Percentiles rank a stretch among this genome's conserved stretches.
Conservation (phyloP, 257 asterid genomes). For the Haberlea rhodopensis region DNA sequence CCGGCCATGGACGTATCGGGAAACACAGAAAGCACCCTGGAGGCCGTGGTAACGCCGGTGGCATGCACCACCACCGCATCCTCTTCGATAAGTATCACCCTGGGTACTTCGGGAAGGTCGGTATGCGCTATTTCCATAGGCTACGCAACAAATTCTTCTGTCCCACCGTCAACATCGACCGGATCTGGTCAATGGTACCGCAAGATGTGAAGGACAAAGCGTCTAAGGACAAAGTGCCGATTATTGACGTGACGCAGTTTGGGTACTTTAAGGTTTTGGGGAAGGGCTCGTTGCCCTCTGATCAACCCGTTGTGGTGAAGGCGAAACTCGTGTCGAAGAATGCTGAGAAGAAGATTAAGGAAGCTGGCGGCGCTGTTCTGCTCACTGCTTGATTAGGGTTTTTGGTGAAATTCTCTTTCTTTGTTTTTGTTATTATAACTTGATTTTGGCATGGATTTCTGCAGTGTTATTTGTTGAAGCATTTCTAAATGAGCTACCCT, state of each 20-base stretch:
- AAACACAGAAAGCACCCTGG: constrained; percentile 83
- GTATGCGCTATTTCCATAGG: constrained; percentile 67
- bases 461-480: too few species aligned
- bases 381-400: constrained; percentile 28
- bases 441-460: too few species aligned
- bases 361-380: constrained; percentile 32
- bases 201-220: constrained; percentile 63
- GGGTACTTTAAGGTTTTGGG: constrained; percentile 36
- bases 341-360: constrained; percentile 39
- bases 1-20: constrained; percentile 62
- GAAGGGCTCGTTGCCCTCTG: constrained; percentile 26
- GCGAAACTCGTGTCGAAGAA: constrained; percentile 33
- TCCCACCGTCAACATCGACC: constrained; percentile 65
- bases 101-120: constrained; percentile 66
- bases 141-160: constrained; percentile 60
- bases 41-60: constrained; percentile 71
- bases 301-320: constrained; percentile 28
- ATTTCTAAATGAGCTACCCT: too few species aligned
- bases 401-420: too few species aligned
- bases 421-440: too few species aligned
- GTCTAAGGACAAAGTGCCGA: constrained; percentile 39
- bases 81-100: constrained; percentile 47
- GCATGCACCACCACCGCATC: constrained; percentile 46
- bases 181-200: constrained; percentile 58
- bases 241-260: constrained; percentile 56